Conservation (phyloP, 352 stramenopile genomes). For the Vaucheria bursata region DNA sequence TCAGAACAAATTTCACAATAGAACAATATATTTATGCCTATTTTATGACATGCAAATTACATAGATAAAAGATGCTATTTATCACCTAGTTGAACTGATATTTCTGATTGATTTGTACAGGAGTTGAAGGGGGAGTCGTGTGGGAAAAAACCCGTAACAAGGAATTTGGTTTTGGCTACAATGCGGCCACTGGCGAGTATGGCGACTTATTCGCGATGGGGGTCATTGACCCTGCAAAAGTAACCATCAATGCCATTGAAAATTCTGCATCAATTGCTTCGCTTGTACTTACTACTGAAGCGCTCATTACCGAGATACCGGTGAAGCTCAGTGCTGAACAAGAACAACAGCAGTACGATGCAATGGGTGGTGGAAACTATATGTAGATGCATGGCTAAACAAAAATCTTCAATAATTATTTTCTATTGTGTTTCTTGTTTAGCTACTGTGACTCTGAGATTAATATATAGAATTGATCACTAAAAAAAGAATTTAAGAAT, state of each 20-base stretch:
- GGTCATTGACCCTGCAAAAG: conserved; percentile 69
- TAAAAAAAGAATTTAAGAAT: too few species aligned
- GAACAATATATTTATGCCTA: too few species aligned
- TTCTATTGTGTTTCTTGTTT: too few species aligned
- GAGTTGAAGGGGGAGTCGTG: conserved; percentile 64
- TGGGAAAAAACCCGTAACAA: conserved; percentile 55
- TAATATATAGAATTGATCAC: too few species aligned
- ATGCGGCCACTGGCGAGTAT: conserved; percentile 63
- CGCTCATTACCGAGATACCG: conserved; percentile 67
- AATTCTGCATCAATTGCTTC: conserved; percentile 66
- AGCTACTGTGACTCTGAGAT: too few species aligned
- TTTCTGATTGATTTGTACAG: too few species aligned
- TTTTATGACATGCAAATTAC: too few species aligned
- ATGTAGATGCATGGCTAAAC: too few species aligned
- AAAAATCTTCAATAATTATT: too few species aligned
- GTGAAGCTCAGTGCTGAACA: conserved; percentile 24
- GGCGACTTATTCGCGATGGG: conserved; percentile 61
- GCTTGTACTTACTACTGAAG: conserved; percentile 71
- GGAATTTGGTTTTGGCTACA: conserved; percentile 64
- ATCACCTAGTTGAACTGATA: too few species aligned
- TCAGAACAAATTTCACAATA: too few species aligned
- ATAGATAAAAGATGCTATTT: too few species aligned
- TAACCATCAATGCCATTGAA: conserved; percentile 66
- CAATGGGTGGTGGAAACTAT: conserved; percentile 36
- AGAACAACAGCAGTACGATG: conserved; percentile 34